Evolutionary conservation across 345 rosid species (phyloP).

Genomic region (Viola odorata): DNA sequence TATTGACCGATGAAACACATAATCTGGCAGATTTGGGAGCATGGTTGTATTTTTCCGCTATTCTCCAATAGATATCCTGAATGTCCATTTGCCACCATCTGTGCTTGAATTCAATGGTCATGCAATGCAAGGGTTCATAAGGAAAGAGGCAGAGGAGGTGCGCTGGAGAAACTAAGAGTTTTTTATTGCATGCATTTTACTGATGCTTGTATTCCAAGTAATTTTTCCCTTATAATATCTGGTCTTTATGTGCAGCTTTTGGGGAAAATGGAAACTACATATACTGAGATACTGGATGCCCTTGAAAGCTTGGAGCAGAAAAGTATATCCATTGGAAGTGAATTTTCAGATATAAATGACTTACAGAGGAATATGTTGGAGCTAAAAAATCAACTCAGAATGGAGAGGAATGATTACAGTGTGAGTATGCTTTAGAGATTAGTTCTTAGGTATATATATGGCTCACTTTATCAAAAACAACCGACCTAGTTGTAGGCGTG

Average conservation of each 20-base stretch:
- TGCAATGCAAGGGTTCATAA: conserved; percentile 67
- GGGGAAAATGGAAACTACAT: conserved; percentile 52
- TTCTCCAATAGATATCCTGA: conserved; percentile 84
- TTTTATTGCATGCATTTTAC: conserved; percentile 2
- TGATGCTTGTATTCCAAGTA: background rate
- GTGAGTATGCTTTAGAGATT: conserved; percentile 35
- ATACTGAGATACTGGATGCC: conserved; percentile 50
- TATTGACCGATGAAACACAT: background rate
- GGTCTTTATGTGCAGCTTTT: conserved; percentile 42
- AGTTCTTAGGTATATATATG: background rate
- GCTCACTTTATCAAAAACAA: background rate
- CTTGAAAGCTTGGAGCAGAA: conserved; percentile 59
- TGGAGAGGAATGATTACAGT: conserved; percentile 60
- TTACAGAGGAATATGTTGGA: conserved; percentile 43
- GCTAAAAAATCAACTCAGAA: conserved; percentile 56
- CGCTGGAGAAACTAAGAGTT: conserved; percentile 7
- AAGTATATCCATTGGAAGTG: conserved; percentile 40
- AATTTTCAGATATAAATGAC: conserved; percentile 37
- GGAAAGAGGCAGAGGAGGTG: conserved; percentile 79
- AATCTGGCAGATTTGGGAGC: conserved; percentile 66
- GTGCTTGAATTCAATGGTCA: conserved; percentile 59
- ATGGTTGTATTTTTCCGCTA: conserved; percentile 98
- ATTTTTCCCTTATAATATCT: background rate
- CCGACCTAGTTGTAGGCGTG: no score
- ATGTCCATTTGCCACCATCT: conserved; percentile 72